phyloP scores from a whole-genome alignment of 1,284 basidiomycete species.

The Psilocybe mexicana region DNA sequence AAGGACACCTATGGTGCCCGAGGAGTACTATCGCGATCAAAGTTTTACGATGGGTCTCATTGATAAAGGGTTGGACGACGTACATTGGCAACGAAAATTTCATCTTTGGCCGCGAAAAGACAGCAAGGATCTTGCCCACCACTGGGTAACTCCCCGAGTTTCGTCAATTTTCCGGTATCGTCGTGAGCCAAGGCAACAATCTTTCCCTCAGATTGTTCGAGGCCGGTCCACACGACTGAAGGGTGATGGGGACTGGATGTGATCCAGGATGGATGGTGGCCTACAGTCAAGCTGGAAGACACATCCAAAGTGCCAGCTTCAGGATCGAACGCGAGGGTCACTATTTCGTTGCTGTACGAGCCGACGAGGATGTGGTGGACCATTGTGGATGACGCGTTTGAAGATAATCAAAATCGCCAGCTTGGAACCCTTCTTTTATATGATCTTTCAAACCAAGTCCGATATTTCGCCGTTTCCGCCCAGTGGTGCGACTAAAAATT shows the following conservation, averaged over 20 bases:
- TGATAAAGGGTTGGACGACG: slow-evolving; percentile 27
- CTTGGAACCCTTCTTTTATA: slow-evolving; percentile 12
- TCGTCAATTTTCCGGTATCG: slow-evolving; percentile 42
- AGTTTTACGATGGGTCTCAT: not conserved
- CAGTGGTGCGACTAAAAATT: slow-evolving; percentile 2
- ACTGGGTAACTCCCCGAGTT: slow-evolving; percentile 48
- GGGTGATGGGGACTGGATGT: slow-evolving; percentile 54
- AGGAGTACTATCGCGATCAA: slow-evolving; percentile 50
- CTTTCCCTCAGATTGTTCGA: slow-evolving; percentile 64
- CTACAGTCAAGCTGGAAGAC: slow-evolving; percentile 48
- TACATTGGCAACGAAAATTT: slow-evolving; percentile 69
- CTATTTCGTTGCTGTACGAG: slow-evolving; percentile 63
- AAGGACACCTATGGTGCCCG: slow-evolving; percentile 53
- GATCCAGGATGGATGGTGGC: slow-evolving; percentile 72
- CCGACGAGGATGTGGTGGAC: slow-evolving; percentile 55
- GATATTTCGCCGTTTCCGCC: slow-evolving; percentile 29
- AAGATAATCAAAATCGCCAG: not conserved
- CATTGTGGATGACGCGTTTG: slow-evolving; percentile 16
- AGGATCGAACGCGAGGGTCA: slow-evolving; percentile 50
- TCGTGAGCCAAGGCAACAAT: slow-evolving; percentile 56
- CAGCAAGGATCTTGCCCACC: slow-evolving; percentile 65
- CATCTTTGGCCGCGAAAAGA: slow-evolving; percentile 47
- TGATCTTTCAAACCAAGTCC: slow-evolving; percentile 21
- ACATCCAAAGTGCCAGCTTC: slow-evolving; percentile 40
- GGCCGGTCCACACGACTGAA: slow-evolving; percentile 55